These are phyloP conservation scores for Stagonosporopsis chrysanthemi DNA, from an alignment of 2,329 filamentous ascomycete species.

Conservation along the genomic window DNA sequence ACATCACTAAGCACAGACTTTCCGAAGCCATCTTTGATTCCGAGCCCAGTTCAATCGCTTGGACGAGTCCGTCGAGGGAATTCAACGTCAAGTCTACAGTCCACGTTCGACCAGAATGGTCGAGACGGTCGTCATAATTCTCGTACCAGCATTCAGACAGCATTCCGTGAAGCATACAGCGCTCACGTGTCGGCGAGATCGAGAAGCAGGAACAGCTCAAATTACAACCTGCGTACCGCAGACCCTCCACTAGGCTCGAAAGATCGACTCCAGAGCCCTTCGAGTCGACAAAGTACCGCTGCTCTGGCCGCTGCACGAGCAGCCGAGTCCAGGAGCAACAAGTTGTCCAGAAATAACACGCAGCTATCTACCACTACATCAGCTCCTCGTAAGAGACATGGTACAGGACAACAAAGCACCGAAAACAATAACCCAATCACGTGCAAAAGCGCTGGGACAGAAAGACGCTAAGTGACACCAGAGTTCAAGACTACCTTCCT, in stretches of 20 bases:
- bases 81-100: slow-evolving; percentile 50
- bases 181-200: slow-evolving; percentile 19
- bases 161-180: slow-evolving; percentile 30
- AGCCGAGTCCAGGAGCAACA: slow-evolving; percentile 19
- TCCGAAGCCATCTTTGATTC: slow-evolving; percentile 50
- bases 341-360: slow-evolving; percentile 9
- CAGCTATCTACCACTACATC: slow-evolving; percentile 10
- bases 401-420: neutral
- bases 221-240: slow-evolving; percentile 17
- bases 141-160: slow-evolving; percentile 40
- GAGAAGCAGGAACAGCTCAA: slow-evolving; percentile 33
- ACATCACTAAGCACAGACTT: slow-evolving; percentile 12
- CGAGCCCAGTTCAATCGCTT: slow-evolving; percentile 51
- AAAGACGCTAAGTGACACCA: slow-evolving; percentile 3
- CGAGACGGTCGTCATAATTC: slow-evolving; percentile 39
- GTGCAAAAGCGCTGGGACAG: slow-evolving; percentile 1
- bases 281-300: slow-evolving; percentile 29
- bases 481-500: slow-evolving; percentile 6
- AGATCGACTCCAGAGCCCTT: slow-evolving; percentile 29
- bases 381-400: slow-evolving; percentile 6
- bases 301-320: slow-evolving; percentile 31
- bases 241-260: slow-evolving; percentile 21
- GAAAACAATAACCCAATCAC: slow-evolving; percentile 11
- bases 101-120: slow-evolving; percentile 27
- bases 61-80: slow-evolving; percentile 49